phyloP scores from a whole-genome alignment of 1,284 basidiomycete species.

The Sanguinoderma infundibulare region DNA sequence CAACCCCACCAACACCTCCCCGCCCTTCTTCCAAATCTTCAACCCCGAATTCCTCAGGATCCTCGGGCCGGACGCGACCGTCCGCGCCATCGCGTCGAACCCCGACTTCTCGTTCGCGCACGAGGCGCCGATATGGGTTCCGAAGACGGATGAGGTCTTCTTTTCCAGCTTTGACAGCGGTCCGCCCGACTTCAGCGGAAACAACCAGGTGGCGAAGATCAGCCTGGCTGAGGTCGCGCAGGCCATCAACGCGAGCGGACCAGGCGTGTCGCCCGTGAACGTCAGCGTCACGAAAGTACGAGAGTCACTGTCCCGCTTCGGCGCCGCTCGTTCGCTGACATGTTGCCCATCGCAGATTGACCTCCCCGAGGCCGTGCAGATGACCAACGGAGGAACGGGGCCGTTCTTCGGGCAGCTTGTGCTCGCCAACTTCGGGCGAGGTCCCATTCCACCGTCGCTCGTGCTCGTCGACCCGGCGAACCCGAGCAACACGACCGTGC shows the following conservation, averaged over 20 bases:
- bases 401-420: slow-evolving; percentile 66
- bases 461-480: slow-evolving; percentile 66
- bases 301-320: slow-evolving; percentile 53
- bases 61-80: slow-evolving; percentile 61
- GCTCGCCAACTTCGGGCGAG: slow-evolving; percentile 72
- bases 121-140: slow-evolving; percentile 71
- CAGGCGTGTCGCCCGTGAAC: slow-evolving; percentile 45
- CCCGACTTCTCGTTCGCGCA: slow-evolving; percentile 71
- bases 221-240: slow-evolving; percentile 40
- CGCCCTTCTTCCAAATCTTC: slow-evolving; percentile 76
- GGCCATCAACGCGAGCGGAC: slow-evolving; percentile 33
- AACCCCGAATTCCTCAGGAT: slow-evolving; percentile 61
- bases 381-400: slow-evolving; percentile 80
- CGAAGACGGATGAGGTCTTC: slow-evolving; percentile 61
- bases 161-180: slow-evolving; percentile 54
- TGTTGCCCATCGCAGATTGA: slow-evolving; percentile 36
- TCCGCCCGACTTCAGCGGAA: slow-evolving; percentile 46
- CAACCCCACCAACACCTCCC: slow-evolving; percentile 46
- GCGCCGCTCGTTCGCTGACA: slow-evolving; percentile 28
- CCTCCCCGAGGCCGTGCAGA: slow-evolving; percentile 55
- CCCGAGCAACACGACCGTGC: slow-evolving; percentile 46
- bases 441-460: slow-evolving; percentile 62
- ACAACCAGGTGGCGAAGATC: slow-evolving; percentile 47
- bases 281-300: slow-evolving; percentile 59
- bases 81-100: slow-evolving; percentile 61